Percentiles rank a stretch among this genome's conserved stretches.
phyloP scores from a whole-genome alignment of 768 basidiomycete species.

The Hericium rajendrae region DNA sequence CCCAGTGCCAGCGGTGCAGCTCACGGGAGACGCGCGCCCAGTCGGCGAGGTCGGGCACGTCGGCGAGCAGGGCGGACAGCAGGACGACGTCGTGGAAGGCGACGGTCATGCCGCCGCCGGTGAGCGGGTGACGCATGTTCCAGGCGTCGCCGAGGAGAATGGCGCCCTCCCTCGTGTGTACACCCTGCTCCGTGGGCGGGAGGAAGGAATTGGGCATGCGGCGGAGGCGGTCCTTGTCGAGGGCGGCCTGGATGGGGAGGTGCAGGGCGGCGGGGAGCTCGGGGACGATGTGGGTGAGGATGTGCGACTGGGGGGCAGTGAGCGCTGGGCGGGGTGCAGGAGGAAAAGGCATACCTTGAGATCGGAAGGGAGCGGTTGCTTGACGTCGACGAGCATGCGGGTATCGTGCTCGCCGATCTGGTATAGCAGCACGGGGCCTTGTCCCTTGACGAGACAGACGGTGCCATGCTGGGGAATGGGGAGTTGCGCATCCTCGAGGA shows the following conservation, averaged over 20 bases:
- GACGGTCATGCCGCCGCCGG: conserved; percentile 98
- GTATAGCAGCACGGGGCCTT: conserved; percentile 87
- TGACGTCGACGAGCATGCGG: conserved; percentile 88
- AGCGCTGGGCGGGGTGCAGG: neutral
- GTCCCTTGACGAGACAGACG: conserved; percentile 68
- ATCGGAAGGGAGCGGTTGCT: conserved; percentile 71
- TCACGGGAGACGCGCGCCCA: conserved; percentile 42
- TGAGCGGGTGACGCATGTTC: conserved; percentile 99
- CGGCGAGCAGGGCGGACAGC: conserved; percentile 50
- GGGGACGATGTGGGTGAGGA: conserved; percentile 65
- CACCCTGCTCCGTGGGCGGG: conserved; percentile 63
- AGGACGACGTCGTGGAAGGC: conserved; percentile 80
- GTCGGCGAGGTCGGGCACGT: conserved; percentile 32
- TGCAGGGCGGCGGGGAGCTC: conserved; percentile 72
- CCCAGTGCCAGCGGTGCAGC: conserved; percentile 77
- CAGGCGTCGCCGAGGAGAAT: conserved; percentile 91
- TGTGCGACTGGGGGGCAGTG: conserved; percentile 40
- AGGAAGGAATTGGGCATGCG: conserved; percentile 96
- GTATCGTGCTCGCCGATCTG: conserved; percentile 86
- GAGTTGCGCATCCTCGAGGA: conserved; percentile 67
- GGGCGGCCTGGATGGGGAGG: conserved; percentile 48
- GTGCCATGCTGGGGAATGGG: conserved; percentile 78
- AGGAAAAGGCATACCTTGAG: conserved; percentile 45
- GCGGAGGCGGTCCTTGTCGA: conserved; percentile 74
- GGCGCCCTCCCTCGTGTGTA: conserved; percentile 48